Evolutionary conservation across 345 rosid genomes (phyloP).

Genomic region (Gossypium sturtianum): DNA sequence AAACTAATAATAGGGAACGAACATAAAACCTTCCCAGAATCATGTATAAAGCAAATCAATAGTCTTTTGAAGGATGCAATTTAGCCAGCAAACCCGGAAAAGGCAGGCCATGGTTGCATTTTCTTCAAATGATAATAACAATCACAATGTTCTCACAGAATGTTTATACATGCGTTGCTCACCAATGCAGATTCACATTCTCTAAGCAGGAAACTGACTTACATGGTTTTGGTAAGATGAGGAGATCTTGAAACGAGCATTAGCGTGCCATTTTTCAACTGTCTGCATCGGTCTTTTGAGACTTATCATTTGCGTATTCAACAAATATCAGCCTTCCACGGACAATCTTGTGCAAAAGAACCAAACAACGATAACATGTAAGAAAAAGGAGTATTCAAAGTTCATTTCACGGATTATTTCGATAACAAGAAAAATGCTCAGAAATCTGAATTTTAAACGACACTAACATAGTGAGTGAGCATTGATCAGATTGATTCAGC

Average conservation of each 20-base stretch:
- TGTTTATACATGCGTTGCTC: not conserved
- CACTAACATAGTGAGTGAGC: not conserved
- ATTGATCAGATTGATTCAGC: not conserved
- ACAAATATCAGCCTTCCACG: slow-evolving; percentile 9
- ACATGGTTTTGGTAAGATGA: not conserved
- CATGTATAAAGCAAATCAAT: not conserved
- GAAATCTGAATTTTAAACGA: not conserved
- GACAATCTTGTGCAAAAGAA: not conserved
- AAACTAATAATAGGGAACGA: not conserved
- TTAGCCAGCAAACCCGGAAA: not conserved
- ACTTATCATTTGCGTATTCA: not conserved
- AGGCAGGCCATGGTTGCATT: no score
- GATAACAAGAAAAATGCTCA: not conserved
- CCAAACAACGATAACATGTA: not conserved
- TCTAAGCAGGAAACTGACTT: not conserved
- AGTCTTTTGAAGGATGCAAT: no score
- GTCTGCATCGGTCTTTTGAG: not conserved
- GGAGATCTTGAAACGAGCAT: not conserved
- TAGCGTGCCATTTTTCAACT: not conserved
- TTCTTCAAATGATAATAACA: not conserved
- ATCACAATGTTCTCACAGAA: not conserved
- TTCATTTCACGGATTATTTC: not conserved
- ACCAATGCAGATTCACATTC: not conserved
- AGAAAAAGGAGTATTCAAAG: not conserved
- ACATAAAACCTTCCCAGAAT: not conserved